A percentile compares a stretch with the other conserved stretches of the same genome.
phyloP scores from a whole-genome alignment of 768 basidiomycete genomes.

The Imleria badia region DNA sequence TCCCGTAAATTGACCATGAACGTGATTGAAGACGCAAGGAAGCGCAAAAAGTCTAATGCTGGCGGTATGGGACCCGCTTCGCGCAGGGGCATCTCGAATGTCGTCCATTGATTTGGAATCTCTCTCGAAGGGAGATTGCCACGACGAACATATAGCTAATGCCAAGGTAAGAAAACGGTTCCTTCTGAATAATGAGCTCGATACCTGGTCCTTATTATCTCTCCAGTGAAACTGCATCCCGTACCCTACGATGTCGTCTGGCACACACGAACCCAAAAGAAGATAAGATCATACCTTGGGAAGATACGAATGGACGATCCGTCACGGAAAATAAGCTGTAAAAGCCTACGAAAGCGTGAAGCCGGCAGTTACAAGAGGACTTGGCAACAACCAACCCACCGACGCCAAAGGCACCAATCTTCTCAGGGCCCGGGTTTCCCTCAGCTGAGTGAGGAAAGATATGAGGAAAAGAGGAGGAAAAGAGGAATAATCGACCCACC shows the following conservation, averaged over 20 bases:
- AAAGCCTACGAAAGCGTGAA: slow-evolving; percentile 53
- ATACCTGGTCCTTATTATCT: background rate
- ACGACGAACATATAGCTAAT: background rate
- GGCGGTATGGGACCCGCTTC: slow-evolving; percentile 74
- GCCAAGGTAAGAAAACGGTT: background rate
- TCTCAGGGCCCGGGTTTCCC: slow-evolving; percentile 92
- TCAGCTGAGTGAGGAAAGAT: too few relatives aligned
- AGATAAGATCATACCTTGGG: background rate
- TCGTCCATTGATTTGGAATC: slow-evolving; percentile 60
- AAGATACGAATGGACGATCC: background rate
- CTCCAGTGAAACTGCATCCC: slow-evolving; percentile 3
- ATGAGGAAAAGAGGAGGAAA: background rate
- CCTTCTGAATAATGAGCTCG: too few relatives aligned
- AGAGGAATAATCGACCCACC: slow-evolving; percentile 39
- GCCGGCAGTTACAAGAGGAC: too few relatives aligned
- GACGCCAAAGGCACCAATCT: slow-evolving; percentile 93
- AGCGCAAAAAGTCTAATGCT: slow-evolving; percentile 80
- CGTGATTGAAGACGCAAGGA: slow-evolving; percentile 87
- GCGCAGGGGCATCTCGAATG: slow-evolving; percentile 82
- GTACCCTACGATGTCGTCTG: background rate
- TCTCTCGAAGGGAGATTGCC: background rate
- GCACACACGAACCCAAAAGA: background rate
- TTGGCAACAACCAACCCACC: too few relatives aligned
- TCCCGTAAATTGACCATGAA: slow-evolving; percentile 80
- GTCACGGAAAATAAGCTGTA: slow-evolving; percentile 82